These are phyloP conservation scores for Handroanthus guayacan DNA, from an alignment of 257 asterid species.

Conservation along the genomic window DNA sequence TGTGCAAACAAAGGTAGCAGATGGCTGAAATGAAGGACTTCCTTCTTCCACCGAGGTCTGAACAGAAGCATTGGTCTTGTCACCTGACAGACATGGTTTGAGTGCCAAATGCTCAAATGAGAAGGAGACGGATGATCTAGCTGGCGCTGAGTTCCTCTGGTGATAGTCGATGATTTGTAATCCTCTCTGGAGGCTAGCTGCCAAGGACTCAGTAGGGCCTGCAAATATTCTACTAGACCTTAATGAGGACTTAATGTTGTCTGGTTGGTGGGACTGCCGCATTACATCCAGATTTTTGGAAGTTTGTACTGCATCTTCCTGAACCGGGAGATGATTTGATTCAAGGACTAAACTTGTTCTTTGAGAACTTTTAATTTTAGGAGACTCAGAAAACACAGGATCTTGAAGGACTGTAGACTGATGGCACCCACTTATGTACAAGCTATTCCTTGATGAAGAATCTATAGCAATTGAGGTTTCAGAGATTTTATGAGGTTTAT, in stretches of 20 bases:
- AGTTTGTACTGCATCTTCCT: slow-evolving; percentile 48
- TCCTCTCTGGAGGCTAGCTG: slow-evolving; percentile 93
- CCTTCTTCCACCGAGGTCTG: slow-evolving; percentile 54
- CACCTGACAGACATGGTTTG: slow-evolving; percentile 60
- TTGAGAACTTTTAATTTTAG: slow-evolving; percentile 63
- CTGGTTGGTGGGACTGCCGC: slow-evolving; percentile 52
- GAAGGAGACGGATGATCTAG: slow-evolving; percentile 84
- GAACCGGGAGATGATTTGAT: slow-evolving; percentile 43
- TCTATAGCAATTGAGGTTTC: slow-evolving; percentile 38
- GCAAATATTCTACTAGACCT: slow-evolving; percentile 80
- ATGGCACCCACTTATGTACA: slow-evolving; percentile 51
- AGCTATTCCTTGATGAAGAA: slow-evolving; percentile 48
- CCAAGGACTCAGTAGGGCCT: slow-evolving; percentile 82
- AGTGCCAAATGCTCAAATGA: slow-evolving; percentile 89
- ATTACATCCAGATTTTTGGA: slow-evolving; percentile 47
- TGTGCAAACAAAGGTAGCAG: slow-evolving; percentile 57
- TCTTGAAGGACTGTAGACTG: slow-evolving; percentile 63
- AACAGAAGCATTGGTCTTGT: slow-evolving; percentile 58
- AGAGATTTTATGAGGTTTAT: slow-evolving; percentile 34
- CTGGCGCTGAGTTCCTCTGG: slow-evolving; percentile 69
- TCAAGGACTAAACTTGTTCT: slow-evolving; percentile 67
- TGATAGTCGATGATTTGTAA: slow-evolving; percentile 84
- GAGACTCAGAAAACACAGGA: slow-evolving; percentile 86
- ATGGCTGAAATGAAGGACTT: slow-evolving; percentile 44
- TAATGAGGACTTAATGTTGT: slow-evolving; percentile 61